Conservation (phyloP, 1,284 basidiomycete species). For the Pseudozyma pruni region DNA sequence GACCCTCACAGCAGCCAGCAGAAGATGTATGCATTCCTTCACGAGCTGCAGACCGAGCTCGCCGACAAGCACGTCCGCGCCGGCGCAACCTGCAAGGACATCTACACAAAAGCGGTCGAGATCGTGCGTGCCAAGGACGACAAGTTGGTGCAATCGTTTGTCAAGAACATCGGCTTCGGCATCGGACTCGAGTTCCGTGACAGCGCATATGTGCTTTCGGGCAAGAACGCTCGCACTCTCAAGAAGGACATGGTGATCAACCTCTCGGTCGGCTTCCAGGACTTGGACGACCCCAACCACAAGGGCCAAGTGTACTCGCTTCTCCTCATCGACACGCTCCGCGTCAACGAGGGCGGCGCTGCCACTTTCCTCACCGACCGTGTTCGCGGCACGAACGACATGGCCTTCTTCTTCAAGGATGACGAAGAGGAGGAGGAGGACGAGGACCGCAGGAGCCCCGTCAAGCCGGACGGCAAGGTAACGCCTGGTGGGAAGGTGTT, state of each 20-base stretch:
- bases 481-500: conserved; percentile 63
- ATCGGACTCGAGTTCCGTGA: conserved; percentile 85
- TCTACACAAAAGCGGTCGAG: conserved; percentile 81
- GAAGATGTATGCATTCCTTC: conserved; percentile 81
- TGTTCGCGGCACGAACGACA: conserved; percentile 74
- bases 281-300: conserved; percentile 75
- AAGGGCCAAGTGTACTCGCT: conserved; percentile 85
- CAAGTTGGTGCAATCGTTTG: conserved; percentile 83
- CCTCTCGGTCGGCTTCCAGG: conserved; percentile 84
- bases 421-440: conserved; percentile 55
- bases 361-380: conserved; percentile 81
- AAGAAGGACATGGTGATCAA: conserved; percentile 86
- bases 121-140: conserved; percentile 81
- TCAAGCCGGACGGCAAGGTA: conserved; percentile 47
- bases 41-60: conserved; percentile 82
- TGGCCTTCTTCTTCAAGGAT: conserved; percentile 81
- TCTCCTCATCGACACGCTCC: conserved; percentile 89
- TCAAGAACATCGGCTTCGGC: conserved; percentile 90
- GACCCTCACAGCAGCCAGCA: conserved; percentile 78
- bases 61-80: conserved; percentile 79
- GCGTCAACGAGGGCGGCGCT: conserved; percentile 75
- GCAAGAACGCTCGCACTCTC: conserved; percentile 80
- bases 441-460: conserved; percentile 43
- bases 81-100: conserved; percentile 80
- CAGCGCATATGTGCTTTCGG: conserved; percentile 80